Base-by-base conservation (phyloP, 179 eudicot genomes). In the Silene vulgaris region DNA sequence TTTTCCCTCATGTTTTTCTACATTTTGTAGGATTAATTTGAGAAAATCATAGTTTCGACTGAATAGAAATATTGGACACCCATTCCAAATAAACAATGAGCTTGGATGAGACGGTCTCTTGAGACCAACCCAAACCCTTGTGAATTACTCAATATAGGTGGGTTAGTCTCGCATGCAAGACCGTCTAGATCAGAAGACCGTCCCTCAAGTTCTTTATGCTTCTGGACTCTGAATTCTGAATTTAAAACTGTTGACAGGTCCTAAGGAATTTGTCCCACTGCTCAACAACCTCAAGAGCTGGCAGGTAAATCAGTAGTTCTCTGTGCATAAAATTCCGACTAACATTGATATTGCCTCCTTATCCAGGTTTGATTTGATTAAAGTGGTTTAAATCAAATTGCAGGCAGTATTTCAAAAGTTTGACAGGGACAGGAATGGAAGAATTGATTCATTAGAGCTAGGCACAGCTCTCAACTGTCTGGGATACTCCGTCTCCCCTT, bases 361-460 rank as follows among this genome's bases (percentile, higher is more conserved):
- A 64, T 28, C 68, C 0, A 28, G 17, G 26, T 19, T 37, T 40
- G 52, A 68, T 8, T 40, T 40, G 71, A 68, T 35, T 23, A 0
- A 35, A 40, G 26, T 66, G 70, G 50, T 5, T 5, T n/a, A 20
- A 1, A 32, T 30, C 1, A 21, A 62, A 62, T 62, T 62, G 52
- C 74, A 92, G 97, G 77, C 85, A 59, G 81, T 83, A 43, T 92
- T 87, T 76, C 90, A 87, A 84, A 88, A 84, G 81, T 91, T 88
- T 23, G 97, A 92, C 73, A 86, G 90, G 84, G 89, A 92, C 78
- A 83, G 90, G 56, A 88, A 88, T 59, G 97, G 97, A 48, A 88
- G 77, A 65, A 87, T 92, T 13, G 94, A 89, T 79, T 59, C 83
- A 1, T 61, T 74, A 26, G 97, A 92, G 76, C 21, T 91, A 85